phyloP scores from a whole-genome alignment of 257 asterid species.

The Jasminum sambac region DNA sequence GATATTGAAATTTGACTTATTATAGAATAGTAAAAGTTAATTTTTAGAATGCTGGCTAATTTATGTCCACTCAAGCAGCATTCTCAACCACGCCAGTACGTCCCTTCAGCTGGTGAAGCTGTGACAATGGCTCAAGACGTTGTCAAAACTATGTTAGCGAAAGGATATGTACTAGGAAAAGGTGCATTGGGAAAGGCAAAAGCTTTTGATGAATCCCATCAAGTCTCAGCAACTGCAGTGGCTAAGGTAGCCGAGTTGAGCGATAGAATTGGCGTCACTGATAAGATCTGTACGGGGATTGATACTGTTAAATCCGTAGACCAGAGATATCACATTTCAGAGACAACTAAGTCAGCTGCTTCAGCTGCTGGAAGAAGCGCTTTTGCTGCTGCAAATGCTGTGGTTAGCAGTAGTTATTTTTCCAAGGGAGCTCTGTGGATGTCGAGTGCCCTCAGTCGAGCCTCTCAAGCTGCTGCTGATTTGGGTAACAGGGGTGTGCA shows the following conservation, averaged over 20 bases:
- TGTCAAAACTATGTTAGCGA: conserved; percentile 74
- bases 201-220: conserved; percentile 84
- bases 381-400: conserved; percentile 71
- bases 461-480: conserved; percentile 79
- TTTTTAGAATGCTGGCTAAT: too few relatives aligned
- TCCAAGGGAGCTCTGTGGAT: conserved; percentile 87
- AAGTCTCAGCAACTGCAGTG: conserved; percentile 84
- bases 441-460: conserved; percentile 71
- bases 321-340: conserved; percentile 60
- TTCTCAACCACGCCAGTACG: conserved; percentile 31
- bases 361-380: conserved; percentile 83
- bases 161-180: conserved; percentile 79
- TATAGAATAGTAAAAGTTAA: conserved; percentile 38
- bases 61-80: conserved; percentile 27
- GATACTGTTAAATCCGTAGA: conserved; percentile 68
- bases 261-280: conserved; percentile 71
- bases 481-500: conserved; percentile 55
- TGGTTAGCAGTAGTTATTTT: conserved; percentile 72
- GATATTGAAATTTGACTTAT: too few relatives aligned
- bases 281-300: conserved; percentile 75
- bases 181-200: conserved; percentile 83
- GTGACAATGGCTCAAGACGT: conserved; percentile 81
- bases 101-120: conserved; percentile 89
- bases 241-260: conserved; percentile 88
- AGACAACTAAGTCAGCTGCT: conserved; percentile 65